Evolutionary conservation across 2,329 filamentous ascomycete genomes (phyloP).

Genomic region (Lachnellula hyalina): DNA sequence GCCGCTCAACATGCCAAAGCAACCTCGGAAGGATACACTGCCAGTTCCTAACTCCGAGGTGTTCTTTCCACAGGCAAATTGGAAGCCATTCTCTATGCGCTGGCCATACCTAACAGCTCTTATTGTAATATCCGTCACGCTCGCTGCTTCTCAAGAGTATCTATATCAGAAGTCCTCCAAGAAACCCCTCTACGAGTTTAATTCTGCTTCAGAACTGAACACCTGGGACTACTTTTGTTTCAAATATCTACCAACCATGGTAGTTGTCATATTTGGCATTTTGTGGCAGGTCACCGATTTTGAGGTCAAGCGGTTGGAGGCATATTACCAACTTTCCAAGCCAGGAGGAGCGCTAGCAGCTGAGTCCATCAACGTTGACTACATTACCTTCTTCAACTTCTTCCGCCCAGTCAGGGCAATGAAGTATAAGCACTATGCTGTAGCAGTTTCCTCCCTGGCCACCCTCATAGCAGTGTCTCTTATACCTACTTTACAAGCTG

Average conservation of each 20-base stretch:
- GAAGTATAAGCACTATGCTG: conserved; percentile 59
- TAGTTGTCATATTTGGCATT: conserved; percentile 57
- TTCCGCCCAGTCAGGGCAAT: conserved; percentile 59
- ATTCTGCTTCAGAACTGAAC: conserved; percentile 44
- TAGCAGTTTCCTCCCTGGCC: conserved; percentile 59
- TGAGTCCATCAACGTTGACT: conserved; percentile 60
- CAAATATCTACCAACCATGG: conserved; percentile 58
- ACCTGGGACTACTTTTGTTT: conserved; percentile 52
- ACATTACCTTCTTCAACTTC: conserved; percentile 63
- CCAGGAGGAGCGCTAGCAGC: conserved; percentile 55
- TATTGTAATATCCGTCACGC: conserved; percentile 46
- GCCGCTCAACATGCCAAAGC: conserved; percentile 17
- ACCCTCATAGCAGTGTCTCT: conserved; percentile 62
- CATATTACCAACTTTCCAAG: conserved; percentile 60
- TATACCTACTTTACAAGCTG: conserved; percentile 63
- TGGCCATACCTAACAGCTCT: conserved; percentile 54
- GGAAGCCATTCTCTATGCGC: conserved; percentile 62
- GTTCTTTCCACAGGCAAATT: conserved; percentile 59
- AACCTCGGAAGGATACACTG: conserved; percentile 16
- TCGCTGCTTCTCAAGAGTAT: conserved; percentile 50
- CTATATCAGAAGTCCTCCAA: conserved; percentile 46
- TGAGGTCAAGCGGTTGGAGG: conserved; percentile 61
- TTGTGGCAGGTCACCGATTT: conserved; percentile 63
- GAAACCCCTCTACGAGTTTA: conserved; percentile 41
- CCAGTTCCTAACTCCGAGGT: conserved; percentile 40